Base-by-base conservation (phyloP, 768 basidiomycete species). In the Suillus luteus region DNA sequence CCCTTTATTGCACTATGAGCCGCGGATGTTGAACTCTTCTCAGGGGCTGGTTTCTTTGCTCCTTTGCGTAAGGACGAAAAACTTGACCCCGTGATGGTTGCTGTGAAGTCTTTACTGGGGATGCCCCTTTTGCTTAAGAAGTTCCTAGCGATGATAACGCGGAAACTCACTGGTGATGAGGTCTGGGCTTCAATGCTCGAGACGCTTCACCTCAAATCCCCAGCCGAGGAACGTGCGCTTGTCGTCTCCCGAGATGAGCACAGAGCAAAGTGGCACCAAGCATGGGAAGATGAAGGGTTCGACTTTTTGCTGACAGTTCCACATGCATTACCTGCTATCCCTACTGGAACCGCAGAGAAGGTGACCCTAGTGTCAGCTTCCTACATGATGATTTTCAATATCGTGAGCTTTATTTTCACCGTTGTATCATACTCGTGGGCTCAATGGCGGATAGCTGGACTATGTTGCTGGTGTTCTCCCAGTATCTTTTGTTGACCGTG, bases 391-490 rank as follows among this genome's bases (percentile, higher is more conserved):
- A 70, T 83, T 62, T 84, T 75, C 69, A 84, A 82, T 62, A 70
- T 82, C 55, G 81, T 82, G 59, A 63, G 81, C 75, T 24, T 27
- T 38, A 2, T 19, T 35, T 37, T 7, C 37, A 51, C 49, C 10
- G 8, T 37, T 22, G 22, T 38, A 41, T 46, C 41, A n/a, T 59
- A 6, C 59, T 48, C 19, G 5, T 17, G 31, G 33, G 19, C 49
- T 41, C 7, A 60, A 52, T 60, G 10, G 52, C 38, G 17, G 31
- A 17, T 60, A 83, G 83, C 74, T 87, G 31, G 86, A 89, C 68
- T 84, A 81, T 64, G 73, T 81, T 27, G 86, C 85, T 2, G 85
- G 86, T n/a, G 82, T 86, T 6, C 73, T 89, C 48, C 88, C 89
- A 0, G 76, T 89, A 51, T 84, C 84, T 0, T 78, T 78, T 38